Evolutionary conservation across 305 asterid species (phyloP).

Genomic region (Solanum hybrid): DNA sequence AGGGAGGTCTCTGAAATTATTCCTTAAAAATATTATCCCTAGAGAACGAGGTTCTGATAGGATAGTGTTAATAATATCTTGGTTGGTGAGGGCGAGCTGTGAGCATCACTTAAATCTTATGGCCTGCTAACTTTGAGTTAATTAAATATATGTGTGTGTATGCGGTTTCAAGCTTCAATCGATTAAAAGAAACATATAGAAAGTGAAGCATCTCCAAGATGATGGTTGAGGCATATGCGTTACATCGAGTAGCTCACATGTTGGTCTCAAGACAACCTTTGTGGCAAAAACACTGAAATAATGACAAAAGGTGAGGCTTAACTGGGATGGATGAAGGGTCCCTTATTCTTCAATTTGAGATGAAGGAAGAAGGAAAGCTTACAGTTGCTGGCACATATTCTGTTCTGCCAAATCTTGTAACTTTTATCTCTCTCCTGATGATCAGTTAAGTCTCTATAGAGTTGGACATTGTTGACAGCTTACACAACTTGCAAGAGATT

Average conservation of each 20-base stretch:
- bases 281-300: not conserved
- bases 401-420: not conserved
- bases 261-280: not conserved
- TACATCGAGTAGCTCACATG: not conserved
- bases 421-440: not conserved
- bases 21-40: not conserved
- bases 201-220: not conserved
- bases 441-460: not conserved
- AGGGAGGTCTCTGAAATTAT: not conserved
- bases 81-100: not conserved
- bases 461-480: constrained; percentile 2
- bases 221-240: not conserved
- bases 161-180: constrained; percentile 2
- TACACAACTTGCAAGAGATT: not conserved
- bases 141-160: not conserved
- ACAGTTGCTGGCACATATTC: not conserved
- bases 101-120: not conserved
- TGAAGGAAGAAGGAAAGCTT: not conserved
- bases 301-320: not conserved
- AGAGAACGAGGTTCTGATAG: not conserved
- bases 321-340: constrained; percentile 3
- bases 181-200: not conserved
- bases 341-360: not conserved
- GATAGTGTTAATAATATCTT: not conserved
- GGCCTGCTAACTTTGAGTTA: not conserved